Percentiles rank a stretch among this genome's conserved stretches.
Evolutionary conservation across 2,329 filamentous ascomycete genomes (phyloP).

Genomic region (Huntiella decipiens): DNA sequence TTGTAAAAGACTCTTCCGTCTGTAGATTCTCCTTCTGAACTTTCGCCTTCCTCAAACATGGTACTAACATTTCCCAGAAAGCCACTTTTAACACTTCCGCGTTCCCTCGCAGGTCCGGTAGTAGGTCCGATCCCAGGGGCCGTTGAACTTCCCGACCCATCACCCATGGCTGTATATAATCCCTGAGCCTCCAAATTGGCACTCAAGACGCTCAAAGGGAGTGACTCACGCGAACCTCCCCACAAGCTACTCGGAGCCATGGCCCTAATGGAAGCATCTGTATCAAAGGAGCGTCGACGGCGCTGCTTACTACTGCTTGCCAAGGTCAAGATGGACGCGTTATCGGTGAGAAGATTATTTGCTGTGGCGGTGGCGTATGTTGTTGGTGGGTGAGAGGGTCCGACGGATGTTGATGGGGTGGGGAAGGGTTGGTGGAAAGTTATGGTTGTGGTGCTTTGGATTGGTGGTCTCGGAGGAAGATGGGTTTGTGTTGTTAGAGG

Average conservation of each 20-base stretch:
- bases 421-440: constrained; percentile 50
- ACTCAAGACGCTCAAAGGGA: constrained; percentile 62
- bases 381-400: constrained; percentile 45
- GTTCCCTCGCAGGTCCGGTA: too few relatives aligned
- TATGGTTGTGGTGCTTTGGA: constrained; percentile 19
- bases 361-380: constrained; percentile 65
- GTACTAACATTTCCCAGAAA: too few relatives aligned
- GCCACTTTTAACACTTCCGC: too few relatives aligned
- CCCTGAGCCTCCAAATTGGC: constrained; percentile 30
- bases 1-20: too few relatives aligned
- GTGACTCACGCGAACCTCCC: constrained; percentile 61
- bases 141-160: too few relatives aligned
- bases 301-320: constrained; percentile 66
- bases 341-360: constrained; percentile 65
- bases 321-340: constrained; percentile 69
- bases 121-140: too few relatives aligned
- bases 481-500: constrained; percentile 50
- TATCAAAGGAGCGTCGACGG: constrained; percentile 63
- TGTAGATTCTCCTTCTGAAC: too few relatives aligned
- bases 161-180: too few relatives aligned
- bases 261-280: constrained; percentile 67
- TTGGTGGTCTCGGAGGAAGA: constrained; percentile 14
- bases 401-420: constrained; percentile 42
- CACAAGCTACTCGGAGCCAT: constrained; percentile 68
- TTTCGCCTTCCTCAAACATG: too few relatives aligned